Evolutionary conservation across 768 basidiomycete species (phyloP).

Genomic region (Boletus vermiculosoides): DNA sequence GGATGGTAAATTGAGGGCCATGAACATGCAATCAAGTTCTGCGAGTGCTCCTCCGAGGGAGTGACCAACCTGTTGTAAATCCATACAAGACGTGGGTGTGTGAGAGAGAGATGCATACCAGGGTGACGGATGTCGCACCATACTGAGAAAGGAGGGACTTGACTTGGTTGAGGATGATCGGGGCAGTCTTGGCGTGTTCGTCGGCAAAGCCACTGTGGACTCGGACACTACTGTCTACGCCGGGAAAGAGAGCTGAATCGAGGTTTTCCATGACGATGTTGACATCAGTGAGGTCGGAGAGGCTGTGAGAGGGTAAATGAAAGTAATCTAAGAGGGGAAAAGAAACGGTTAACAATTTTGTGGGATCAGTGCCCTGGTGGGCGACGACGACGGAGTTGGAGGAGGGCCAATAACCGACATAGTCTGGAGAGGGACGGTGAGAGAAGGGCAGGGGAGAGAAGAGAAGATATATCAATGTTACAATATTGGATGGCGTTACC

Average conservation of each 20-base stretch:
- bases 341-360: constrained; percentile 42
- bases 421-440: constrained; percentile 35
- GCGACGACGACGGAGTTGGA: constrained; percentile 55
- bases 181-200: constrained; percentile 48
- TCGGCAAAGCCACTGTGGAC: constrained; percentile 57
- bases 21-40: constrained; percentile 48
- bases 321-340: not conserved
- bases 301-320: constrained; percentile 26
- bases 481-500: constrained; percentile 49
- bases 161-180: constrained; percentile 44
- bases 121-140: constrained; percentile 40
- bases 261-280: constrained; percentile 41
- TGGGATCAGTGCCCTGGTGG: constrained; percentile 62
- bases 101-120: constrained; percentile 30
- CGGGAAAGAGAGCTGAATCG: constrained; percentile 53
- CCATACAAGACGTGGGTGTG: not conserved
- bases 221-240: constrained; percentile 40
- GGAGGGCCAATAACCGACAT: constrained; percentile 55
- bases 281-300: constrained; percentile 51
- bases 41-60: constrained; percentile 55
- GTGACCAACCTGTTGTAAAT: constrained; percentile 40
- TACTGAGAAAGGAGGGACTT: constrained; percentile 38
- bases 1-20: constrained; percentile 47
- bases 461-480: constrained; percentile 20
- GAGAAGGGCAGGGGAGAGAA: not conserved